phyloP scores from a whole-genome alignment of 768 basidiomycete species.

The Chiua virens region DNA sequence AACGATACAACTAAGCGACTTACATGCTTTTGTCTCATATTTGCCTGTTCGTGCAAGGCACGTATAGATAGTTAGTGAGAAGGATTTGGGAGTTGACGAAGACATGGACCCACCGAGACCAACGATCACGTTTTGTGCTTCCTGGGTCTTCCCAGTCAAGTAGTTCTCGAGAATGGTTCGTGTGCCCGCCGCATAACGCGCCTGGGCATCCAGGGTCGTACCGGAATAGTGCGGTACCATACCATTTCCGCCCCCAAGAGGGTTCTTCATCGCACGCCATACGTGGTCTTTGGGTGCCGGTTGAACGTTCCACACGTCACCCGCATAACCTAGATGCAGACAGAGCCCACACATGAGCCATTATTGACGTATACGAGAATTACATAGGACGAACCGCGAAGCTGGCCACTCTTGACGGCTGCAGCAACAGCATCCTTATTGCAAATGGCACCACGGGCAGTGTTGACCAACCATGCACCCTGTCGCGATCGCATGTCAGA shows the following conservation, averaged over 20 bases:
- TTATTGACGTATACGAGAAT: neutral
- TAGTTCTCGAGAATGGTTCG: no score
- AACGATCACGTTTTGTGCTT: no score
- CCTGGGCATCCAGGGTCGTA: no score
- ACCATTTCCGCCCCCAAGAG: constrained; percentile 80
- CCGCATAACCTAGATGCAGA: constrained; percentile 27
- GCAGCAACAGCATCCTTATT: constrained; percentile 76
- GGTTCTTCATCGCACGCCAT: constrained; percentile 82
- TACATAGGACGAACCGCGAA: constrained; percentile 47
- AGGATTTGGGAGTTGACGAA: no score
- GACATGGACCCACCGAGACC: no score
- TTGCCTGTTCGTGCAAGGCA: no score
- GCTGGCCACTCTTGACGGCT: constrained; percentile 73
- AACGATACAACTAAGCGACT: no score
- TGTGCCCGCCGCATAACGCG: no score
- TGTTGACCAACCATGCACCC: constrained; percentile 92
- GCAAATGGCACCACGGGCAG: constrained; percentile 87
- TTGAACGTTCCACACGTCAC: constrained; percentile 84
- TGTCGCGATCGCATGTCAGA: constrained; percentile 22
- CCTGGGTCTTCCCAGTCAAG: no score
- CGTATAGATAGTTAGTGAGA: no score
- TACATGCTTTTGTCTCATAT: no score
- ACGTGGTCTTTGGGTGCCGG: constrained; percentile 83
- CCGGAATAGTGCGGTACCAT: constrained; percentile 38
- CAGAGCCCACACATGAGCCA: neutral